Base-by-base conservation (phyloP, 257 asterid genomes). In the Cordia subcordata region DNA sequence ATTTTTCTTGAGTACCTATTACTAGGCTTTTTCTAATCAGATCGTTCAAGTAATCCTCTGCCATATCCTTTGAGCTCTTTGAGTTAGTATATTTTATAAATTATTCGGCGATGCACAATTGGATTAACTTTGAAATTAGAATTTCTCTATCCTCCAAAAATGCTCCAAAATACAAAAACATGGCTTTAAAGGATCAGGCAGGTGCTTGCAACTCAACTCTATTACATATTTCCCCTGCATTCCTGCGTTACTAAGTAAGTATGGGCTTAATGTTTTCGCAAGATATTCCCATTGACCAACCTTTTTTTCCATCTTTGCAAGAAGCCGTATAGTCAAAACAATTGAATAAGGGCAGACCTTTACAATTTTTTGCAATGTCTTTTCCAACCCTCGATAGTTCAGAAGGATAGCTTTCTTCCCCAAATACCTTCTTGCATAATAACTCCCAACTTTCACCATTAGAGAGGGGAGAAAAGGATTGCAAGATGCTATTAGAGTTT, bases 121-220 rank as follows among this genome's bases (percentile, higher is more conserved):
- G 51, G 12, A 46, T 46, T 17, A 46, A 46, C n/a, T 14, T 46
- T 9, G 9, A 12, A 9, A 46, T 17, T 13, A 17, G 51, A 46
- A 46, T 13, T 13, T 46, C n/a, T 46, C 14, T 46, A 8, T 11
- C 8, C 17, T 14, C 18, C 15, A 14, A 8, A 12, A 46, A 46
- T 13, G 17, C 51, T 46, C 19, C 51, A n/a, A 46, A 46, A 46
- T 46, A 46, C 15, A 46, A 17, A 46, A 46, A 46, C 63, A 65
- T 5, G 23, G 49, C 55, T 35, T 65, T 21, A 65, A 51, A 47
- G 11, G n/a, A 33, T 47, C 47, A 9, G 70, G 64, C 45, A 65
- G 57, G 33, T 65, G 70, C 8, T 38, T 51, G 64, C 46, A 65
- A 52, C 63, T 57, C 40, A 57, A 32, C 13, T 47, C 32, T 10